Evolutionary conservation across 2,329 filamentous ascomycete species (phyloP).

Genomic region (Neurospora sp.): DNA sequence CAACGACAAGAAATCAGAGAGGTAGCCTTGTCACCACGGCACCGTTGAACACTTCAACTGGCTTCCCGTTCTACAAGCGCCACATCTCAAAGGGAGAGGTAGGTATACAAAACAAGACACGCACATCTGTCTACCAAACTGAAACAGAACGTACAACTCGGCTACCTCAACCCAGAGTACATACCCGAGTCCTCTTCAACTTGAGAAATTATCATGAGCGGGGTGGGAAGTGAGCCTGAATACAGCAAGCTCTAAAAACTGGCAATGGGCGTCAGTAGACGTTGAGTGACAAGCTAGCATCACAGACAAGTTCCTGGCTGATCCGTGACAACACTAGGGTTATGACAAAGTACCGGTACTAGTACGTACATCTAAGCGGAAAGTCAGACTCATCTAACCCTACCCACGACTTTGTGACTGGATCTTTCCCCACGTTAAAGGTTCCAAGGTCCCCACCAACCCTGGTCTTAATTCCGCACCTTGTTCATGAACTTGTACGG

Average conservation of each 20-base stretch:
- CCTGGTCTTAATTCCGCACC: background rate
- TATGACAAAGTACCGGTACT: background rate
- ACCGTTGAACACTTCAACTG: background rate
- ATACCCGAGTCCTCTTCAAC: background rate
- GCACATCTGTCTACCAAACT: background rate
- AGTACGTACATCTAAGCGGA: background rate
- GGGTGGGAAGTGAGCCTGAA: rapidly evolving
- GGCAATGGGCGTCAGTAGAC: background rate
- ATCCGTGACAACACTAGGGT: background rate
- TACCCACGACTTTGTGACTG: background rate
- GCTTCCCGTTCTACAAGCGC: background rate
- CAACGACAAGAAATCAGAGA: background rate
- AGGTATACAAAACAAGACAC: background rate
- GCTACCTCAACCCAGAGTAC: background rate
- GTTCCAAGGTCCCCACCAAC: background rate
- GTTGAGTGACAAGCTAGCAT: background rate
- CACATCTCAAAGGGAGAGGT: background rate
- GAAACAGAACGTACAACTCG: background rate
- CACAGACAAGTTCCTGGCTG: background rate
- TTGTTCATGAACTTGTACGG: background rate
- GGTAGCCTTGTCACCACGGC: background rate
- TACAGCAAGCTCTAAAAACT: background rate
- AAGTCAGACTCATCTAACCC: background rate
- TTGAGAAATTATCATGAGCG: background rate
- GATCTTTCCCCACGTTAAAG: background rate